Percentiles rank a stretch among this genome's conserved stretches.
Evolutionary conservation across 1,284 basidiomycete species (phyloP).

Genomic region (Cryptococcus sp.): DNA sequence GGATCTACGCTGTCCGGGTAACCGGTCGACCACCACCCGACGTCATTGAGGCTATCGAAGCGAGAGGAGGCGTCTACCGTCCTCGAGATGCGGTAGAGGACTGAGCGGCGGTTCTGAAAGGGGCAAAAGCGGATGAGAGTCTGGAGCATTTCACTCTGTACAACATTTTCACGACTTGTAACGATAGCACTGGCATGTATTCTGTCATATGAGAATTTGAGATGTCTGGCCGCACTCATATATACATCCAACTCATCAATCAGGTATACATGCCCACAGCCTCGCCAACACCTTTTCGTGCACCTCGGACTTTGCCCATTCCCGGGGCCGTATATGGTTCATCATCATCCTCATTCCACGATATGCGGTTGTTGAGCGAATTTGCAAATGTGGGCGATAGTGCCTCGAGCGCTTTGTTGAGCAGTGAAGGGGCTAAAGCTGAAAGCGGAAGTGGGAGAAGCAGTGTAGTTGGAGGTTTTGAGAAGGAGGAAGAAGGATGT

Average conservation of each 20-base stretch:
- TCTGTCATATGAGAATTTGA: not conserved
- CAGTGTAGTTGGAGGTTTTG: conserved; percentile 13
- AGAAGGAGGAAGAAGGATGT: conserved; percentile 26
- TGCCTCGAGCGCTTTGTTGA: conserved; percentile 11
- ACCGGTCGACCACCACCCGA: conserved; percentile 83
- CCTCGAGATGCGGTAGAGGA: conserved; percentile 49
- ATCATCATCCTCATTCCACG: conserved; percentile 45
- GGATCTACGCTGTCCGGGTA: conserved; percentile 85
- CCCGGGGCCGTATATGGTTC: conserved; percentile 38
- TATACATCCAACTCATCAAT: not conserved
- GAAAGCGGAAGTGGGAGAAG: conserved; percentile 44
- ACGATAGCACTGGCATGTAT: too few species aligned
- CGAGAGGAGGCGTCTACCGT: conserved; percentile 44
- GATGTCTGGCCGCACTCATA: not conserved
- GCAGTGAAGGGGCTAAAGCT: conserved; percentile 9
- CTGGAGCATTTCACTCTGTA: too few species aligned
- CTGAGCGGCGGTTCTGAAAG: conserved; percentile 1
- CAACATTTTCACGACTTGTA: too few species aligned
- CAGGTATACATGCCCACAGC: conserved; percentile 40
- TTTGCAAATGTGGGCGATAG: not conserved
- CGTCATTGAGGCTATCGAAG: conserved; percentile 63
- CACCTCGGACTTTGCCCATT: conserved; percentile 29
- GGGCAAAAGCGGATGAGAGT: not conserved
- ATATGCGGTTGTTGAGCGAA: not conserved
- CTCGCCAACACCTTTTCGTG: conserved; percentile 15